phyloP scores from a whole-genome alignment of 2,329 filamentous ascomycete genomes.

The Colletotrichum musae region DNA sequence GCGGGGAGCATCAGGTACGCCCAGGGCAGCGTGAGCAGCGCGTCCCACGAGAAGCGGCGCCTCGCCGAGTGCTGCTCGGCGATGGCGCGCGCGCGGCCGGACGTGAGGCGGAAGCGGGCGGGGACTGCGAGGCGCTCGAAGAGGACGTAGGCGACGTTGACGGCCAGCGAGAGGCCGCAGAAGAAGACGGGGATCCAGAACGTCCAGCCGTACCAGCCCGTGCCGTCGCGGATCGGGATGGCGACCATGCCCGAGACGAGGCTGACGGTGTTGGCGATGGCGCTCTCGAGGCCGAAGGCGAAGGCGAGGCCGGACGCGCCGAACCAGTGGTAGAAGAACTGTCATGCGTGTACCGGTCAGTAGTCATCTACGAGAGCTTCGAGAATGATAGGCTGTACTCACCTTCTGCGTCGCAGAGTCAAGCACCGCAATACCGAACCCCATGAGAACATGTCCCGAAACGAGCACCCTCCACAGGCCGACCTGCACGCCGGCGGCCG shows the following conservation, averaged over 20 bases:
- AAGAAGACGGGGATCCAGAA: constrained; percentile 46
- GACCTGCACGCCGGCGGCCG: constrained; percentile 43
- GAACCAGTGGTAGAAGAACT: constrained; percentile 48
- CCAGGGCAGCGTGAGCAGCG: constrained; percentile 42
- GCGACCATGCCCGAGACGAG: constrained; percentile 46
- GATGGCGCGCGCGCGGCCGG: constrained; percentile 38
- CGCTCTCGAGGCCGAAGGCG: constrained; percentile 45
- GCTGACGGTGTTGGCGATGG: constrained; percentile 43
- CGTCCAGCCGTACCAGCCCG: constrained; percentile 46
- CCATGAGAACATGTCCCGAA: constrained; percentile 45
- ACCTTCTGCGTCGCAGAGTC: constrained; percentile 45
- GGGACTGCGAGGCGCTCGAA: constrained; percentile 43
- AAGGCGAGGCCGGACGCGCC: constrained; percentile 44
- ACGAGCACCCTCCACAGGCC: constrained; percentile 43
- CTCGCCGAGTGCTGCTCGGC: constrained; percentile 26
- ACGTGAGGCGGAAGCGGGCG: constrained; percentile 31
- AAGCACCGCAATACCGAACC: constrained; percentile 45
- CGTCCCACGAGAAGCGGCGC: constrained; percentile 43
- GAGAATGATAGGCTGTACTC: background rate
- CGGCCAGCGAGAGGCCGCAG: constrained; percentile 41
- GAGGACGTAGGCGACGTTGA: constrained; percentile 44
- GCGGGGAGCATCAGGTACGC: constrained; percentile 44
- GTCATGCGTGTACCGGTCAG: background rate
- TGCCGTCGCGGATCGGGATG: constrained; percentile 43
- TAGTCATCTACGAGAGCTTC: too few species aligned